These are phyloP conservation scores for Sarcomyxa edulis DNA, from an alignment of 768 basidiomycete species.

Conservation along the genomic window DNA sequence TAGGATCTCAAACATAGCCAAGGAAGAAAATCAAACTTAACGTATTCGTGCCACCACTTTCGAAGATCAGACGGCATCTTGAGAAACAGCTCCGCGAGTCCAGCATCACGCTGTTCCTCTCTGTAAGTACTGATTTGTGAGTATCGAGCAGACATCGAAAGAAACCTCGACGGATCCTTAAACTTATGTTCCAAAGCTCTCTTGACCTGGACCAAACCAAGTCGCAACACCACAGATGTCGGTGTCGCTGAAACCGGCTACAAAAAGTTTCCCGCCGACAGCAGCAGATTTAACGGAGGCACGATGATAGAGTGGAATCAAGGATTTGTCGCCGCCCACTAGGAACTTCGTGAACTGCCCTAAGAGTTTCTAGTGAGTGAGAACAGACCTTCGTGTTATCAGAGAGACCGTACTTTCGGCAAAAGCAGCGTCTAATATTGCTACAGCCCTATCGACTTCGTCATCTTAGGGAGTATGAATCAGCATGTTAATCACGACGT, in stretches of 20 bases:
- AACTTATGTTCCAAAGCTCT: constrained; percentile 10
- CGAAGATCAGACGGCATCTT: constrained; percentile 2
- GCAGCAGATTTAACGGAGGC: too few species aligned
- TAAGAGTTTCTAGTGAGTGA: too few species aligned
- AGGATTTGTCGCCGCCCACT: too few species aligned
- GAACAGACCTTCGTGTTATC: too few species aligned
- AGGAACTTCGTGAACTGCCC: too few species aligned
- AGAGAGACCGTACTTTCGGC: too few species aligned
- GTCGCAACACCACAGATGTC: constrained; percentile 10
- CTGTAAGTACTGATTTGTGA: constrained; percentile 8
- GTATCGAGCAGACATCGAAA: constrained; percentile 6
- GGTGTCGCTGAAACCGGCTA: constrained; percentile 11
- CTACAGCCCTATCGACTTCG: too few species aligned
- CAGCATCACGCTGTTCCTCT: constrained; percentile 4
- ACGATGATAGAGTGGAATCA: too few species aligned
- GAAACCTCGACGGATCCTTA: constrained; percentile 2
- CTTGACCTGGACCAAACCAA: constrained; percentile 17
- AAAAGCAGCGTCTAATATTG: too few species aligned
- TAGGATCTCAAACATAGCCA: neutral
- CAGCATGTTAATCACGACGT: too few species aligned
- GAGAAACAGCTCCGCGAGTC: neutral
- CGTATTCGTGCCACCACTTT: constrained; percentile 5
- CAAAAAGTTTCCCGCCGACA: constrained; percentile 13
- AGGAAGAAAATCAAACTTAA: neutral
- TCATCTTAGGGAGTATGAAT: too few species aligned